Percentiles rank a stretch among this genome's conserved stretches.
phyloP scores from a whole-genome alignment of 2,329 filamentous ascomycete species.

The Phialophora chinensis region DNA sequence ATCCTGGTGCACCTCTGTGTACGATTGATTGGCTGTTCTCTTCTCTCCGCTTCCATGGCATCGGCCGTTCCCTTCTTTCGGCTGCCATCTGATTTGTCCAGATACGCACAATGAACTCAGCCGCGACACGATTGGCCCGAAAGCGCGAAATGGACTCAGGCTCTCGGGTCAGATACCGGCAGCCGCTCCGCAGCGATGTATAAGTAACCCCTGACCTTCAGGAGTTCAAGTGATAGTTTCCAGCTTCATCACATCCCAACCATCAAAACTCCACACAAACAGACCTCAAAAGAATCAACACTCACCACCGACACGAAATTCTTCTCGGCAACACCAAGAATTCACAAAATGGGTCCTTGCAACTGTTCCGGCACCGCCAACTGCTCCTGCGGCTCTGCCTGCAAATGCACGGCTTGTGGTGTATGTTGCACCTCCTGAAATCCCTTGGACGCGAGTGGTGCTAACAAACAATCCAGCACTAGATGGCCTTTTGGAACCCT shows the following conservation, averaged over 20 bases:
- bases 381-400: conserved; percentile 29
- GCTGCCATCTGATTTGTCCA: conserved; percentile 8
- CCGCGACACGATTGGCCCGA: not conserved
- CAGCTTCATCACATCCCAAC: not conserved
- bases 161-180: not conserved
- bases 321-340: conserved; percentile 3
- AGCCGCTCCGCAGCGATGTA: not conserved
- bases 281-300: not conserved
- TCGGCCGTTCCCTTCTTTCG: not conserved
- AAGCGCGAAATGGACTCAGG: conserved; percentile 3
- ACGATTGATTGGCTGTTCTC: conserved; percentile 9
- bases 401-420: conserved; percentile 31
- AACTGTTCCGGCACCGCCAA: conserved; percentile 25
- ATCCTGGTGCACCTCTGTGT: not conserved
- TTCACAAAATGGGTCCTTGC: conserved; percentile 27
- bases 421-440: conserved; percentile 13
- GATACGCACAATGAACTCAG: conserved; percentile 2
- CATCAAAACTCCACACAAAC: not conserved
- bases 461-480: not conserved
- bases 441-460: not conserved
- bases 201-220: not conserved
- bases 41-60: not conserved
- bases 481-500: not conserved
- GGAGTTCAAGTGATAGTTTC: not conserved
- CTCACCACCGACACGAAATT: not conserved